Conservation (phyloP, 306 rosid genomes). For the Lithocarpus polystachyus region DNA sequence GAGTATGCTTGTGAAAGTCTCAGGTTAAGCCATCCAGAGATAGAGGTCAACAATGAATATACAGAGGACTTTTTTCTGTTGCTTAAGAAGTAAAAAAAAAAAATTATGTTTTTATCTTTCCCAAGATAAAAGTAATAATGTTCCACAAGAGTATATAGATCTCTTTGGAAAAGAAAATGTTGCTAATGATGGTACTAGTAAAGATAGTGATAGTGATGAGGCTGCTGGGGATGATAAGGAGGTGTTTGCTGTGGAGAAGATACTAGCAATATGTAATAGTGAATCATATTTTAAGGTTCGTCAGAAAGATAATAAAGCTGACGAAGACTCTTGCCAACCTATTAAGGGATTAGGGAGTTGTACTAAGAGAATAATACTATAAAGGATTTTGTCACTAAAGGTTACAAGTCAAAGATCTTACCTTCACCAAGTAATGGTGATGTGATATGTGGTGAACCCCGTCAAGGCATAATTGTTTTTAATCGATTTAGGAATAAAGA, state of each 20-base stretch:
- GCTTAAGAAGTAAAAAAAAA: conserved; percentile 54
- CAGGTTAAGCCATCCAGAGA: conserved; percentile 61
- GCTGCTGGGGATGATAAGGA: conserved; percentile 24
- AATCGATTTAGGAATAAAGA: conserved; percentile 68
- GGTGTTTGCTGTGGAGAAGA: conserved; percentile 55
- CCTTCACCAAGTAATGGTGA: conserved; percentile 83
- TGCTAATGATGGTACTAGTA: conserved; percentile 22
- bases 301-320: conserved; percentile 71
- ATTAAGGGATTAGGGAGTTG: conserved; percentile 53
- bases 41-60: conserved; percentile 75
- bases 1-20: conserved; percentile 56
- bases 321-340: conserved; percentile 80
- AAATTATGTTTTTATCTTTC: conserved; percentile 44
- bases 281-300: conserved; percentile 63
- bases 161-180: conserved; percentile 15
- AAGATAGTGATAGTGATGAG: conserved; percentile 18
- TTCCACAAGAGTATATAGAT: conserved; percentile 32
- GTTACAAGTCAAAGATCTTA: conserved; percentile 41
- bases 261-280: conserved; percentile 51
- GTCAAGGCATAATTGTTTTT: conserved; percentile 89
- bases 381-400: conserved; percentile 42
- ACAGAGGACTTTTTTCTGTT: conserved; percentile 60
- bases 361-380: conserved; percentile 22
- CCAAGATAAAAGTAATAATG: conserved; percentile 31
- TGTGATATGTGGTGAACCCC: conserved; percentile 92